phyloP scores from a whole-genome alignment of 352 stramenopile species.

The Pythium monospermum region DNA sequence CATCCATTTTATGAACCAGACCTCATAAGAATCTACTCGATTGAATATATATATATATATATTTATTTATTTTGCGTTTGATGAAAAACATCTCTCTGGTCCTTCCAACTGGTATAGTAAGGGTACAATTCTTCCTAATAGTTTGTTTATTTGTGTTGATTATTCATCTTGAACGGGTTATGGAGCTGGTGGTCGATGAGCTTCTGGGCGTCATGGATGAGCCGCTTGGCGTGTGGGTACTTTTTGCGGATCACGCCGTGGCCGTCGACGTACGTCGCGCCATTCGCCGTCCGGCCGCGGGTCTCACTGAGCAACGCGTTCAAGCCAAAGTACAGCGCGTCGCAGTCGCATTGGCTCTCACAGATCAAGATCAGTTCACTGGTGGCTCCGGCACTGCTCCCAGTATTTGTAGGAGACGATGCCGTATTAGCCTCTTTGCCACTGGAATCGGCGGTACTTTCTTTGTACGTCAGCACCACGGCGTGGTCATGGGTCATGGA shows the following conservation, averaged over 20 bases:
- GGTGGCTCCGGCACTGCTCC: background rate
- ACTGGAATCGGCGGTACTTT: slow-evolving; percentile 3
- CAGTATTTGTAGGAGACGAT: background rate
- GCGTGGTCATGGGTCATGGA: slow-evolving; percentile 25
- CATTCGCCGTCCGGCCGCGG: slow-evolving; percentile 29
- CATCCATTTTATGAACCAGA: too few relatives aligned
- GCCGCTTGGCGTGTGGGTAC: slow-evolving; percentile 52
- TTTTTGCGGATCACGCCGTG: slow-evolving; percentile 62
- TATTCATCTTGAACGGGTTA: slow-evolving; percentile 24
- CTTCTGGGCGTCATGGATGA: slow-evolving; percentile 43
- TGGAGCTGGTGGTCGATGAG: slow-evolving; percentile 34
- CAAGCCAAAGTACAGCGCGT: slow-evolving; percentile 51
- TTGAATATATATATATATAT: too few relatives aligned
- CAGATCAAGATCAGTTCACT: slow-evolving; percentile 57
- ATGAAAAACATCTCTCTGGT: too few relatives aligned
- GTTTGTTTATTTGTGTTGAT: slow-evolving; percentile 14
- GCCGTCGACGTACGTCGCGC: slow-evolving; percentile 54
- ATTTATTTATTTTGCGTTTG: too few relatives aligned
- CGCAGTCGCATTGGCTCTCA: slow-evolving; percentile 52
- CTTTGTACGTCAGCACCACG: slow-evolving; percentile 35
- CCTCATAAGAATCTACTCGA: too few relatives aligned
- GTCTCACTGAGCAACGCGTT: slow-evolving; percentile 42
- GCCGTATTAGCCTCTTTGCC: background rate
- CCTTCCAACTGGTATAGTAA: too few relatives aligned
- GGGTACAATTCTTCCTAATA: too few relatives aligned